These are phyloP conservation scores for Trichoderma asperellum DNA, from an alignment of 2,329 filamentous ascomycete species.

Conservation along the genomic window DNA sequence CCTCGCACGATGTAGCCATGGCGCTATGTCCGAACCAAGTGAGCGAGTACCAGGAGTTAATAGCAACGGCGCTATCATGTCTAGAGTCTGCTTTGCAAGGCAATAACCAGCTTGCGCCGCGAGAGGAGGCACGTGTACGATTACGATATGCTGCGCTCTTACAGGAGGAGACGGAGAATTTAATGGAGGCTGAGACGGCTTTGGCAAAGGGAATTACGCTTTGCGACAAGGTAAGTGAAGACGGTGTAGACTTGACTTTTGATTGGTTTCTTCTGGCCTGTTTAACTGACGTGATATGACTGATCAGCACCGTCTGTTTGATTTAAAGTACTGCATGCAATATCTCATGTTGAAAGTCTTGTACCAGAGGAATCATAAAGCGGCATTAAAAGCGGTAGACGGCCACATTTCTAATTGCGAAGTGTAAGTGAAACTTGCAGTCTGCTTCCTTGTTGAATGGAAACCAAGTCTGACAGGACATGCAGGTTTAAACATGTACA, in stretches of 20 bases:
- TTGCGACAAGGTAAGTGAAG: slow-evolving; percentile 61
- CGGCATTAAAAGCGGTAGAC: slow-evolving; percentile 73
- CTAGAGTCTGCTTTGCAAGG: slow-evolving; percentile 68
- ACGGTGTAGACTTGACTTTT: not conserved
- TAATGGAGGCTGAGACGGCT: slow-evolving; percentile 72
- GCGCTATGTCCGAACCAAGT: slow-evolving; percentile 49
- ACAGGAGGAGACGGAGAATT: slow-evolving; percentile 75
- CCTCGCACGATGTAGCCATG: slow-evolving; percentile 53
- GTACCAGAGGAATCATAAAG: slow-evolving; percentile 71
- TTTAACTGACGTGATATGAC: slow-evolving; percentile 20
- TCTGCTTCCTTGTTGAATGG: not conserved
- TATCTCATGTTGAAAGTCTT: slow-evolving; percentile 72
- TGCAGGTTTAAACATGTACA: slow-evolving; percentile 64
- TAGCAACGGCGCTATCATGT: slow-evolving; percentile 73
- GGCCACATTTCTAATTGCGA: slow-evolving; percentile 69
- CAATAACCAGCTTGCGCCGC: slow-evolving; percentile 62
- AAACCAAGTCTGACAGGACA: not conserved
- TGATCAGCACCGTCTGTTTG: slow-evolving; percentile 48
- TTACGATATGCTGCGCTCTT: slow-evolving; percentile 73
- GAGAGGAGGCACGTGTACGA: slow-evolving; percentile 69
- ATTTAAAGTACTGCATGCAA: slow-evolving; percentile 78
- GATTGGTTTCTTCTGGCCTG: not conserved
- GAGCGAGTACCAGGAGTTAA: slow-evolving; percentile 70
- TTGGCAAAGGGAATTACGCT: slow-evolving; percentile 72
- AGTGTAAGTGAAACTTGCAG: slow-evolving; percentile 51